Evolutionary conservation across 2,329 filamentous ascomycete species (phyloP).

Genomic region (Cryphonectria naterciae): DNA sequence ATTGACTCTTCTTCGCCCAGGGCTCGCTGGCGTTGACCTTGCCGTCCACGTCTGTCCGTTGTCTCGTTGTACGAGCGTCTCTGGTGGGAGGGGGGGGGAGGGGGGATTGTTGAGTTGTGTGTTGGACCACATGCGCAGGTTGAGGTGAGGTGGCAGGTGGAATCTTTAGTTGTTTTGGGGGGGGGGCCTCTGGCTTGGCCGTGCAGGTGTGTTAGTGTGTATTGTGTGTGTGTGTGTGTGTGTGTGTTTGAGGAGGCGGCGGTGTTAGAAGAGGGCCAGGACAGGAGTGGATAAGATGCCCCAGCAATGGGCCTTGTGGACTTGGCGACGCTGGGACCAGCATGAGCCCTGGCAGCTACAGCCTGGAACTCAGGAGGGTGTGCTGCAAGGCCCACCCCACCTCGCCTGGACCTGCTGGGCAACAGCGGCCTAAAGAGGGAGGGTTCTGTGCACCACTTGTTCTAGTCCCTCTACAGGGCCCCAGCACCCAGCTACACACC

Average conservation of each 20-base stretch:
- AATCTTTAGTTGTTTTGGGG: slow-evolving; percentile 10
- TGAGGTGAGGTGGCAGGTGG: slow-evolving; percentile 19
- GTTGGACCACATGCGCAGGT: slow-evolving; percentile 16
- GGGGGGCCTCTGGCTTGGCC: background rate
- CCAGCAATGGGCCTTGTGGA: background rate
- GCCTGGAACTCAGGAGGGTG: slow-evolving; percentile 13
- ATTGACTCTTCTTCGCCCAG: background rate
- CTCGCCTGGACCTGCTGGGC: background rate
- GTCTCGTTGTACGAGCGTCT: background rate
- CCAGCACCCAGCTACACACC: background rate
- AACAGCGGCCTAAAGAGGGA: too few relatives aligned
- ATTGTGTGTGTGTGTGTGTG: background rate
- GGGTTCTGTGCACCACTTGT: background rate
- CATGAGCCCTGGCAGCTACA: slow-evolving; percentile 8
- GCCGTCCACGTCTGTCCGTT: background rate
- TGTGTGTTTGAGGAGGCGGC: slow-evolving; percentile 11
- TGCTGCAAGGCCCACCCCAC: slow-evolving; percentile 2
- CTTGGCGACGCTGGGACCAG: slow-evolving; percentile 5
- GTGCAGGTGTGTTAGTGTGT: background rate
- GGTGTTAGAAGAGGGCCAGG: slow-evolving; percentile 2
- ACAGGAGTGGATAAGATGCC: background rate
- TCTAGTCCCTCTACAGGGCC: background rate
- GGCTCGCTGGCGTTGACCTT: background rate
- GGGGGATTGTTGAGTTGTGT: background rate
- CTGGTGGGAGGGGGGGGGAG: background rate